Percentiles rank a stretch among this genome's conserved stretches.
phyloP scores from a whole-genome alignment of 148 eudicot genomes.

The Heliamphora exappendiculata region DNA sequence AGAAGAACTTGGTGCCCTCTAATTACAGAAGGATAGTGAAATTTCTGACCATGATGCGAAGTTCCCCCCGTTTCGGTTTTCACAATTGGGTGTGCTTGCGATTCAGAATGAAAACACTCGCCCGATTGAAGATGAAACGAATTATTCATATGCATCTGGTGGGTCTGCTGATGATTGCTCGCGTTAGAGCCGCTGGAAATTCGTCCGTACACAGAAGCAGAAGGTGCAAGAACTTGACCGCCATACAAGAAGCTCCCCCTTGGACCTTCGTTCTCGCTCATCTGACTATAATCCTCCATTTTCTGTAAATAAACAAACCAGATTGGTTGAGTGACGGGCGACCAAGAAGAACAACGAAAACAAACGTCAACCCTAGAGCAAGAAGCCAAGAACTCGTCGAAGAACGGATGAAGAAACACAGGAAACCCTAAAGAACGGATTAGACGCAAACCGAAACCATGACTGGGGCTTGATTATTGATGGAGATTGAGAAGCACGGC shows the following conservation, averaged over 20 bases:
- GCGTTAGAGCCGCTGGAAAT: conserved; percentile 3
- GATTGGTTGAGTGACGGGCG: not conserved
- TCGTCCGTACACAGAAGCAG: conserved; percentile 24
- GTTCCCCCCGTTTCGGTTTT: conserved; percentile 36
- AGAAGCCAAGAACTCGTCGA: not conserved
- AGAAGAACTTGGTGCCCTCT: conserved; percentile 16
- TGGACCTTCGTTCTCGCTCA: conserved; percentile 23
- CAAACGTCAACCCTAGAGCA: not conserved
- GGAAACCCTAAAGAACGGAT: not conserved
- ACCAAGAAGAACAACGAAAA: not conserved
- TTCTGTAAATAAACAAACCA: not conserved
- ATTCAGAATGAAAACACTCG: conserved; percentile 9
- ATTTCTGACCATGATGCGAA: conserved; percentile 15
- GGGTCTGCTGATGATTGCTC: conserved; percentile 10
- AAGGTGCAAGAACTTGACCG: conserved; percentile 21
- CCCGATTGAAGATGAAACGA: conserved; percentile 19
- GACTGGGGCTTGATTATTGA: not conserved
- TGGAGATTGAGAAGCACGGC: not conserved
- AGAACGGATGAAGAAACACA: not conserved
- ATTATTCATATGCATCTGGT: conserved; percentile 15
- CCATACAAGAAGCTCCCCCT: conserved; percentile 31
- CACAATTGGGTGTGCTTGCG: conserved; percentile 19
- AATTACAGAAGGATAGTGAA: conserved; percentile 23
- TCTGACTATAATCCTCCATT: conserved; percentile 41
- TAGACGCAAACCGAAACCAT: not conserved